Base-by-base conservation (phyloP, 495 filamentous ascomycete species). In the Aspergillus avenaceus region DNA sequence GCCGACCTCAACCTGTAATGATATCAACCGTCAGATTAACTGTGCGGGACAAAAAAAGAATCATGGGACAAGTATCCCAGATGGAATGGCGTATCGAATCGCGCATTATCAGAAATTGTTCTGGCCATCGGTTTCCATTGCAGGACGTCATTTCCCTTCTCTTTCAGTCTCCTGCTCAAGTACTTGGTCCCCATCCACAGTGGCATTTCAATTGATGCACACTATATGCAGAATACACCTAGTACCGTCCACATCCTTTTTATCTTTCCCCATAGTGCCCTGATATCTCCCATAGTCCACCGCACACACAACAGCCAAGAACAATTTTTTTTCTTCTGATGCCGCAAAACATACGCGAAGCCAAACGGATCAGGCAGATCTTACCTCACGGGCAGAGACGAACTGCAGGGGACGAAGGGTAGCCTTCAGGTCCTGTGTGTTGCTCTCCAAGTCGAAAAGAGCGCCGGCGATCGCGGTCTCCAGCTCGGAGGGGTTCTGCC, bases 401-500 rank as follows among this genome's bases (percentile, higher is more conserved):
- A 98, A 95, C 82, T 97, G 93, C 71, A 98, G 83, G 67, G 93
- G 95, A 59, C 93, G 82, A 67, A 98, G 85, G 48, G 88, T 82
- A 65, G 78, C 79, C 86, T 88, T 93, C 78, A 98, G 88, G 75
- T 98, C 93, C 67, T 88, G 75, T 67, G 91, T 95, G 83, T 95
- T 96, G 78, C 83, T 88, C 87, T 98, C 93, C 69, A 98, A 85
- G 61, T 98, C 93, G 79, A 86, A 95, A 55, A 98, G 87, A 76
- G 92, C 93, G 74, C 82, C 84, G 68, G 93, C 91, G 69, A 98
- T 93, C 77, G 72, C 87, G 66, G 78, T 84, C 87, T 98, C 93
- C 59, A 96, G 82, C 82, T 98, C 93, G 53, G 89, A 93, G 56
- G 93, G 93, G 73, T 83, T 89, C 71, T 85, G 80, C 78, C 91